Percentiles rank a stretch among this genome's conserved stretches.
These are phyloP conservation scores for Pyricularia pennisetigena DNA, from an alignment of 2,329 filamentous ascomycete species.

Conservation along the genomic window DNA sequence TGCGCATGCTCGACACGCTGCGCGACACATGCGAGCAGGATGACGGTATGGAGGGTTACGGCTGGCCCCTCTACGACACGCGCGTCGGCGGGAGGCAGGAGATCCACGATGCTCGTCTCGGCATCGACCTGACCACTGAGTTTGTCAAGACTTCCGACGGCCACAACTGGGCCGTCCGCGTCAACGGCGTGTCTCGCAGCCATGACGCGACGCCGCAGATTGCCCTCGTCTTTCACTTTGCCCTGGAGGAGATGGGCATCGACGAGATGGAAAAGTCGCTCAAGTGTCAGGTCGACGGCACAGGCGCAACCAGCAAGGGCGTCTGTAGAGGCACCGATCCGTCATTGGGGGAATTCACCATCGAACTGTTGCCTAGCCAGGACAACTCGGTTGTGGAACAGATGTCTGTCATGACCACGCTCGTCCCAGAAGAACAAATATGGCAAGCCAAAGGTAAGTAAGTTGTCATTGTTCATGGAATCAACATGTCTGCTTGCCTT, in stretches of 20 bases:
- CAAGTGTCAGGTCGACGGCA: conserved; percentile 28
- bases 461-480: conserved; percentile 22
- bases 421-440: conserved; percentile 47
- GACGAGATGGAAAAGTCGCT: conserved; percentile 36
- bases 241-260: conserved; percentile 58
- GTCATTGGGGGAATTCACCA: conserved; percentile 68
- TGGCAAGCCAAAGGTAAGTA: conserved; percentile 58
- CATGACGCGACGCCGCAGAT: conserved; percentile 47
- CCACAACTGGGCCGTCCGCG: conserved; percentile 54
- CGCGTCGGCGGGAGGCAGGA: conserved; percentile 55
- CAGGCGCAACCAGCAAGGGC: conserved; percentile 45
- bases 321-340: conserved; percentile 59
- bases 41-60: conserved; percentile 59
- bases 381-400: conserved; percentile 37
- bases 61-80: conserved; percentile 62
- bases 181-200: conserved; percentile 48
- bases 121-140: conserved; percentile 58
- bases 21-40: conserved; percentile 62
- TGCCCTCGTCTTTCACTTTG: conserved; percentile 72
- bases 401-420: conserved; percentile 38
- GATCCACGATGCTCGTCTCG: conserved; percentile 56
- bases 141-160: conserved; percentile 56
- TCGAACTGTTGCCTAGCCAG: conserved; percentile 55
- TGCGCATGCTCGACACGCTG: conserved; percentile 3
- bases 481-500: conserved; percentile 17